Evolutionary conservation across 352 stramenopile genomes (phyloP).

Genomic region (Pythium scleroteichum): DNA sequence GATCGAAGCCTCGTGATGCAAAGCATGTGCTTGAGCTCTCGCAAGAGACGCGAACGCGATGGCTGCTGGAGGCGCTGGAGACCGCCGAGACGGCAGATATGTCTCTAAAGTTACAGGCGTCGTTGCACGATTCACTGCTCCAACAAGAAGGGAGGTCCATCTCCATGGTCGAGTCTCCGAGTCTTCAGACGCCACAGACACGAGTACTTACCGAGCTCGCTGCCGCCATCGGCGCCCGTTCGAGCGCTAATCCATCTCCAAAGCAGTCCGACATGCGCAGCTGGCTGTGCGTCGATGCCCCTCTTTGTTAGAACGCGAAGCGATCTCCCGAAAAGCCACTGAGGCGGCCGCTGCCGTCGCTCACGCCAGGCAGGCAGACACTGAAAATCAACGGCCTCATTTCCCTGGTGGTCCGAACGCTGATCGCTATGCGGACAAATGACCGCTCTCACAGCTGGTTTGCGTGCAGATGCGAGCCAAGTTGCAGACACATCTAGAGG

Average conservation of each 20-base stretch:
- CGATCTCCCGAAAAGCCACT: too few relatives aligned
- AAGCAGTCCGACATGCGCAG: not conserved
- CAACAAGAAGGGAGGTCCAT: not conserved
- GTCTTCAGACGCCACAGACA: not conserved
- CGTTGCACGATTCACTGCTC: not conserved
- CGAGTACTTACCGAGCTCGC: not conserved
- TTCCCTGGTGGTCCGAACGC: not conserved
- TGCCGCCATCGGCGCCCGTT: not conserved
- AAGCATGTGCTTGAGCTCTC: not conserved
- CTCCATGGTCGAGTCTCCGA: not conserved
- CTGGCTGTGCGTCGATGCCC: too few relatives aligned
- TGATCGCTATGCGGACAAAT: not conserved
- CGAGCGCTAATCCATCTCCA: not conserved
- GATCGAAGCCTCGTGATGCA: not conserved
- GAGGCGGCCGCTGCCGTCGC: too few relatives aligned
- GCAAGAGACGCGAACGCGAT: not conserved
- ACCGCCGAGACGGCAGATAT: not conserved
- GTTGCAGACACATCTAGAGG: conserved; percentile 38
- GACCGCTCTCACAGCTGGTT: not conserved
- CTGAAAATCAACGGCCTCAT: too few relatives aligned
- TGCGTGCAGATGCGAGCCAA: conserved; percentile 37
- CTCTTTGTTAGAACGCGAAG: too few relatives aligned
- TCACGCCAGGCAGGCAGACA: too few relatives aligned
- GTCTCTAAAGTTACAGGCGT: not conserved
- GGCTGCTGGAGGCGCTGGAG: not conserved